phyloP scores from a whole-genome alignment of 2,329 filamentous ascomycete genomes.

The Curvularia eragrostidis region DNA sequence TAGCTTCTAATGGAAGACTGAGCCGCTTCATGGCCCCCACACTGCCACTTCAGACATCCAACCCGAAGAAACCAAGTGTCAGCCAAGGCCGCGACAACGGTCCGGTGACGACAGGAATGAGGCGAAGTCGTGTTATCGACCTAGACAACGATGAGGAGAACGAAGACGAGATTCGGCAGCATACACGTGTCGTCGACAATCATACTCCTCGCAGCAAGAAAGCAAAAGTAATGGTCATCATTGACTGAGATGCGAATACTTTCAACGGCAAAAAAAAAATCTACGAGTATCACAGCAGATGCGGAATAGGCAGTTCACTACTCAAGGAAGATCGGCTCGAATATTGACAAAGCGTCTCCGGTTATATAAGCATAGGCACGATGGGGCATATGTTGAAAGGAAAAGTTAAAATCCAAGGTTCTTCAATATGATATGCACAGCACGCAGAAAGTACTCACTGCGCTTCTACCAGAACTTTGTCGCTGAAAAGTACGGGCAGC shows the following conservation, averaged over 20 bases:
- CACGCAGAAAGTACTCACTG: not conserved
- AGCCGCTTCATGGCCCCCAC: slow-evolving; percentile 32
- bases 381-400: not conserved
- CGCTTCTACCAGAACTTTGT: not conserved
- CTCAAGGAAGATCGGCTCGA: not conserved
- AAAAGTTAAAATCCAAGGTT: not conserved
- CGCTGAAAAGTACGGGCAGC: not conserved
- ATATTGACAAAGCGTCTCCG: not conserved
- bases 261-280: too few relatives aligned
- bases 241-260: slow-evolving; percentile 17
- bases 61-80: not conserved
- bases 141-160: slow-evolving; percentile 21
- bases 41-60: slow-evolving; percentile 9
- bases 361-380: not conserved
- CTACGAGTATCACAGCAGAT: not conserved
- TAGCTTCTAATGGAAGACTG: slow-evolving; percentile 7
- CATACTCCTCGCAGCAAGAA: slow-evolving; percentile 18
- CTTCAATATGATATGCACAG: not conserved
- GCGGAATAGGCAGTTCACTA: not conserved
- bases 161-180: slow-evolving; percentile 26
- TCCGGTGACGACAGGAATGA: slow-evolving; percentile 9
- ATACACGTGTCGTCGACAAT: slow-evolving; percentile 16
- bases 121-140: slow-evolving; percentile 19
- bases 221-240: slow-evolving; percentile 26
- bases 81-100: not conserved